A percentile compares a stretch with the other conserved stretches of the same genome.
phyloP scores from a whole-genome alignment of 495 filamentous ascomycete species.

The Xylaria intraflava region DNA sequence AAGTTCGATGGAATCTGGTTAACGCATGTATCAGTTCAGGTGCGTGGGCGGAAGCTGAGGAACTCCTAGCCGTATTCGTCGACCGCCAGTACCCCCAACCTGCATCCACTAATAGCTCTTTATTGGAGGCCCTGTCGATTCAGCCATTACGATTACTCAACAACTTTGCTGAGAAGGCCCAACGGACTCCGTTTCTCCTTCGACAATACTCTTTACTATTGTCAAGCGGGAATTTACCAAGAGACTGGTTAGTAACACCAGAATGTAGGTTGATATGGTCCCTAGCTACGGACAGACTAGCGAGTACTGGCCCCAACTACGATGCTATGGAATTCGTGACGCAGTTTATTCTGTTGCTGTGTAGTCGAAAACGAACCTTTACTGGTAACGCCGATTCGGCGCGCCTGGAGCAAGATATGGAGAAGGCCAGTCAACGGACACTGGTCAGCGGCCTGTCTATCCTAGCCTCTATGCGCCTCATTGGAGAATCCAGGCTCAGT shows the following conservation, averaged over 20 bases:
- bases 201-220: slow-evolving; percentile 33
- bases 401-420: slow-evolving; percentile 19
- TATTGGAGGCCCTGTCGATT: slow-evolving; percentile 11
- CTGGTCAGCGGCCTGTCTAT: slow-evolving; percentile 32
- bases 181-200: slow-evolving; percentile 23
- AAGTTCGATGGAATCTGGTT: slow-evolving; percentile 34
- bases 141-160: slow-evolving; percentile 26
- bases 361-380: slow-evolving; percentile 11
- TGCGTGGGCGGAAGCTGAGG: slow-evolving; percentile 35
- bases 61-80: slow-evolving; percentile 29
- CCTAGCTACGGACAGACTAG: slow-evolving; percentile 23
- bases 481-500: slow-evolving; percentile 22
- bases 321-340: slow-evolving; percentile 33
- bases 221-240: slow-evolving; percentile 27
- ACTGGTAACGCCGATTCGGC: slow-evolving; percentile 2
- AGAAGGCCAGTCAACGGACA: slow-evolving; percentile 21
- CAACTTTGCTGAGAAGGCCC: slow-evolving; percentile 21
- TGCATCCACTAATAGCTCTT: slow-evolving; percentile 23
- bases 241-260: slow-evolving; percentile 38
- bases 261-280: slow-evolving; percentile 35
- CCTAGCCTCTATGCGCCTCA: slow-evolving; percentile 26
- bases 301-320: slow-evolving; percentile 20
- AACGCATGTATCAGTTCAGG: slow-evolving; percentile 34
- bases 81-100: slow-evolving; percentile 34
- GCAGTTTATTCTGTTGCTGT: slow-evolving; percentile 30